Evolutionary conservation across 2,329 filamentous ascomycete species (phyloP).

Genomic region (Tolypocladium album): DNA sequence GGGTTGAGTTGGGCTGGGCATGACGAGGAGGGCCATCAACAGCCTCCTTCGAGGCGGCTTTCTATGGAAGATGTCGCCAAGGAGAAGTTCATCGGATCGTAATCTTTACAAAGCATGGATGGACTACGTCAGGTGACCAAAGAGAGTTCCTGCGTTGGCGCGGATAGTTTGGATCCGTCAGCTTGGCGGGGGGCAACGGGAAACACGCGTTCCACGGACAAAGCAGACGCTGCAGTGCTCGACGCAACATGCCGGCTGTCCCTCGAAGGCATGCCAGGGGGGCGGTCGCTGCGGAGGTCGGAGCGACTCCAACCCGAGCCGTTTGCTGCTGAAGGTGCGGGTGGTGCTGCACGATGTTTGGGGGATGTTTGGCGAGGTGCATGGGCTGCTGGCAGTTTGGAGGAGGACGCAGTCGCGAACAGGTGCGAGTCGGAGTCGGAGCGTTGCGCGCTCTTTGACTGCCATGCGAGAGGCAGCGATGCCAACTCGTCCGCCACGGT

Average conservation of each 20-base stretch:
- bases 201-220: no score
- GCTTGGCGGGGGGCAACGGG: neutral
- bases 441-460: neutral
- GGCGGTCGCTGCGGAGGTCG: neutral
- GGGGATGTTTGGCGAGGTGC: neutral
- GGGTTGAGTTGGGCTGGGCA: neutral
- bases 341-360: neutral
- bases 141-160: neutral
- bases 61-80: no score
- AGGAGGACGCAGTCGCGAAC: neutral
- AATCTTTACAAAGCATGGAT: neutral
- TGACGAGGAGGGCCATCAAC: neutral
- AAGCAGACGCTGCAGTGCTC: neutral
- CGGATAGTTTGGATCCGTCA: neutral
- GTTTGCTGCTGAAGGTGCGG: neutral
- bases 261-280: neutral
- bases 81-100: no score
- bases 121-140: no score
- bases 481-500: no score
- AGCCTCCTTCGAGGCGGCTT: no score
- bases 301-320: neutral
- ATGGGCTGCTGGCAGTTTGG: neutral
- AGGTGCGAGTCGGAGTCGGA: neutral
- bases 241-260: neutral
- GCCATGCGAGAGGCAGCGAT: neutral